Evolutionary conservation across 345 rosid genomes (phyloP).

Genomic region (Citrus maxima): DNA sequence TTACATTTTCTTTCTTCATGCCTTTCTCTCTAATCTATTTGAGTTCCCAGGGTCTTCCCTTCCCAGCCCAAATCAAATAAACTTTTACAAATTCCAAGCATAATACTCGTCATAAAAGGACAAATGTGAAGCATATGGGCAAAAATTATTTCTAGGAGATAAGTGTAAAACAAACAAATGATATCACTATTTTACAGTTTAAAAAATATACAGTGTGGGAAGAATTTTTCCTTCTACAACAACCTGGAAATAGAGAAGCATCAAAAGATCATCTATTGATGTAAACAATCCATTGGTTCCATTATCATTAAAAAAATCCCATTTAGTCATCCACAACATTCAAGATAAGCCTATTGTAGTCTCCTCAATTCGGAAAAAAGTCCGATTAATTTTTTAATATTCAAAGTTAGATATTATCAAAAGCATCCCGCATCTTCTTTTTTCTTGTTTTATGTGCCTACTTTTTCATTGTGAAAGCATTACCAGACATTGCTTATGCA

Average conservation of each 20-base stretch:
- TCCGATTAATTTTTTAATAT: not conserved
- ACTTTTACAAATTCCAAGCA: not conserved
- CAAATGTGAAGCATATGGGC: not conserved
- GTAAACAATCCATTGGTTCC: not conserved
- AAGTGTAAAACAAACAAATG: not conserved
- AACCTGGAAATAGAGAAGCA: not conserved
- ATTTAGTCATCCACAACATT: not conserved
- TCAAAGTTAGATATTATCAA: too few species aligned
- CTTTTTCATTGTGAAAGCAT: too few species aligned
- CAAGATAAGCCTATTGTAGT: slow-evolving; percentile 1
- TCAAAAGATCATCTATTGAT: not conserved
- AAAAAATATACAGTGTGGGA: too few species aligned
- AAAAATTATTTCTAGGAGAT: not conserved
- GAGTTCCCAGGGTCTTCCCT: not conserved
- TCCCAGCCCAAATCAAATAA: not conserved
- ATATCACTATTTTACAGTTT: too few species aligned
- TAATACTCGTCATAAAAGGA: not conserved
- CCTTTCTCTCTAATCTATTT: not conserved
- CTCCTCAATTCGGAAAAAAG: not conserved
- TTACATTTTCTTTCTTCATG: too few species aligned
- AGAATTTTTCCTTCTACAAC: not conserved
- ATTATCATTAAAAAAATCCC: not conserved
- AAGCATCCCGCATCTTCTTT: too few species aligned
- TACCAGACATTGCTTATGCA: too few species aligned
- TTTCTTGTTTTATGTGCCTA: too few species aligned